These are phyloP conservation scores for Amauroascus niger DNA, from an alignment of 2,329 filamentous ascomycete genomes.

Conservation along the genomic window DNA sequence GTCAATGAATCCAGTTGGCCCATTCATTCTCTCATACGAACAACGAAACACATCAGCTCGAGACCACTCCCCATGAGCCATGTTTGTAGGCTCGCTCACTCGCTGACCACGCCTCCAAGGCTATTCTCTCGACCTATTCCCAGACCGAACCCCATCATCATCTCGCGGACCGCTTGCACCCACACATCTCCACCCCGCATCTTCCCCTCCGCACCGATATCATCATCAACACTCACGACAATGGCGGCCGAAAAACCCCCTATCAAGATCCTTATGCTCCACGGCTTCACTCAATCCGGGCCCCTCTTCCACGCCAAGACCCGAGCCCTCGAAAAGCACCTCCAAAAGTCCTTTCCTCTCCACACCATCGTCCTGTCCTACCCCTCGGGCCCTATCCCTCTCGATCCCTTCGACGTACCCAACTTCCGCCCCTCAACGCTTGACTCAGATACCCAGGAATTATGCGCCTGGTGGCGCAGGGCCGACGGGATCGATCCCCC, in stretches of 20 bases:
- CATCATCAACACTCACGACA: not conserved
- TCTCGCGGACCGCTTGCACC: not conserved
- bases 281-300: slow-evolving; percentile 87
- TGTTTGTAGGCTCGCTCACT: not conserved
- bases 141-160: not conserved
- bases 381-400: slow-evolving; percentile 57
- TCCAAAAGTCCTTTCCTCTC: slow-evolving; percentile 61
- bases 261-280: slow-evolving; percentile 65
- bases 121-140: not conserved
- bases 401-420: slow-evolving; percentile 58
- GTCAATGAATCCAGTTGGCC: not conserved
- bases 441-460: slow-evolving; percentile 46
- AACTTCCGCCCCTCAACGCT: slow-evolving; percentile 45
- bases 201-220: not conserved
- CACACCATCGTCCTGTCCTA: slow-evolving; percentile 54
- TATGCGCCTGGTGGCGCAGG: slow-evolving; percentile 74
- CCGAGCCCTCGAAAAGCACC: slow-evolving; percentile 70
- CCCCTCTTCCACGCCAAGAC: slow-evolving; percentile 78
- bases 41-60: not conserved
- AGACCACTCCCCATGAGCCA: not conserved
- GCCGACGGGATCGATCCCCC: slow-evolving; percentile 51
- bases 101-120: not conserved
- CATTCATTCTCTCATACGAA: too few species aligned
- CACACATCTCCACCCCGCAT: not conserved
- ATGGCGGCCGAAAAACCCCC: slow-evolving; percentile 17